Evolutionary conservation across 2,329 filamentous ascomycete species (phyloP), one percentile per base, ranked within the genome.

Genomic region (Sarocladium kiliense): DNA sequence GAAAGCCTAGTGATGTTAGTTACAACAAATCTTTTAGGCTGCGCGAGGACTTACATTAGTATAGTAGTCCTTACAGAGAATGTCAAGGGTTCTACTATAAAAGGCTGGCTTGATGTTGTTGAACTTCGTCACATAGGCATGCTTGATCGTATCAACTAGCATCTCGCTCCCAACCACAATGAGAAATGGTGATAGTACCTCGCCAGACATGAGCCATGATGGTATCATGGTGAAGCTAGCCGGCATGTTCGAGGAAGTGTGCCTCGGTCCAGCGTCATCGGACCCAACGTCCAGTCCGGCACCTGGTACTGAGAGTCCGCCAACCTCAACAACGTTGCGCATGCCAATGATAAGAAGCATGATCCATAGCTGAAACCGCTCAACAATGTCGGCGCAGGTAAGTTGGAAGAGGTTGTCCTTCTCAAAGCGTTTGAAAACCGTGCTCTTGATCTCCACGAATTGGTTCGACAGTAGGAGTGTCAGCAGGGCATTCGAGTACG

Each of bases 371-470:
- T 99, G 94, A 64, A 99, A 99, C 1, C 94, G 85, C 71, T 99
- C 94, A 1, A 99, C 94, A 32, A 99, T 87, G 67, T 99, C 94
- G 3, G 94, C 93, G 61, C 94, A 99, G 0, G 93, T 96, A 14
- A 99, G 79, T 68, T 99, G 94, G 67, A 99, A 99, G 0, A 96
- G 76, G 61, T 96, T 97, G 66, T 99, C 94, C 69, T 97, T 97
- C 64, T 99, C 94, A 60, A 97, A 96, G 58, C 93, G 94, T 75
- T 99, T 97, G 77, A 99, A 99, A 1, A 99, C 95, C 0, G 92
- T 95, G 58, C 90, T 90, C 67, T 99, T 99, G 77, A 99, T 96
- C 73, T 99, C 94, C 42, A 99, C 94, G 64, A 99, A 99, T 66
- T 99, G 95, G 66, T 97, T 99, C 6, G 92, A 97, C 67, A 99